Evolutionary conservation across 2,329 filamentous ascomycete genomes (phyloP), one percentile per base, ranked within the genome.

Genomic region (Herpotrichia juniperi): DNA sequence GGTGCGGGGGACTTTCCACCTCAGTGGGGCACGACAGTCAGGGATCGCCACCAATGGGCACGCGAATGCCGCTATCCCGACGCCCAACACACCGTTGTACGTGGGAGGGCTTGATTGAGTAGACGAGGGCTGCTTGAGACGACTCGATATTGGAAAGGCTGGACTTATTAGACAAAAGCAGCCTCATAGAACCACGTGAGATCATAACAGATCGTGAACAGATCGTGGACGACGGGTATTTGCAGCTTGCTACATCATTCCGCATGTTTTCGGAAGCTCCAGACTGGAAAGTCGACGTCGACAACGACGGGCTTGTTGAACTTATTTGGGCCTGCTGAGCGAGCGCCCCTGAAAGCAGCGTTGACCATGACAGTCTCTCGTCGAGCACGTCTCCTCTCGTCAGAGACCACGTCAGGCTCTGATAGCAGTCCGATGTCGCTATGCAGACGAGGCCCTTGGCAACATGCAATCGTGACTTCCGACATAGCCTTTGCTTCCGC

Each of bases 221-320:
- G 28, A 48, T 44, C 37, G n/a, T 48, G 30, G 25, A 4, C 19
- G 24, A 47, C 42, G 48, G 46, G 42, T 46, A 46, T 56, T 43
- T 59, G 62, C 58, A 53, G 39, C 42, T 35, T 19, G 19, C 31
- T 39, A 46, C 46, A 50, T 49, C 46, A 53, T 39, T 26, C 24
- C 25, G 46, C 51, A 35, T 42, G 12, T 34, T 17, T 25, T 24
- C 16, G 54, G 26, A 62, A 63, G 44, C 72, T 67, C 78, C 80
- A 83, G 17, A 87, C 77, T 0, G 87, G 87, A 54, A 94, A 76
- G 58, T 92, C 85, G 25, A 96, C 66, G 68, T 96, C 90, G 11
- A 96, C 86, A n/a, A 96, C 87, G 59, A 96, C 88, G 17, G 91
- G 87, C 68, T 92, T 90, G 72, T 93, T 86, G 73, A 89, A 86